Percentiles rank a stretch among this genome's conserved stretches.
Evolutionary conservation across 2,329 filamentous ascomycete genomes (phyloP).

Genomic region (Fusarium mexicanum): DNA sequence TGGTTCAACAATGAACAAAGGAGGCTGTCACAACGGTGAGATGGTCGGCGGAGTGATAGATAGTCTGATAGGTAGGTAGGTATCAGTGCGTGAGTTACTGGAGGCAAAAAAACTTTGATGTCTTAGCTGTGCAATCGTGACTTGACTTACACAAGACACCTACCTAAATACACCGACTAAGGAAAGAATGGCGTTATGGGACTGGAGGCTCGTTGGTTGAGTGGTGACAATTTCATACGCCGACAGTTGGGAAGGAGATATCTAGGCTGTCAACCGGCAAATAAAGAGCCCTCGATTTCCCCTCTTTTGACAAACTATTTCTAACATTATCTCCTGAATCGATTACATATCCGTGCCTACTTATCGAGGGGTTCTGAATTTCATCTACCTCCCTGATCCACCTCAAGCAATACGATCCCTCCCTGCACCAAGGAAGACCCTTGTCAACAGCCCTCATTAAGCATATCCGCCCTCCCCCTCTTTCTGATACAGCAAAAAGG

Average conservation of each 20-base stretch:
- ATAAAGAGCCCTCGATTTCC: not conserved
- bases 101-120: not conserved
- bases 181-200: conserved; percentile 10
- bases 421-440: conserved; percentile 17
- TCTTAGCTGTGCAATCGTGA: not conserved
- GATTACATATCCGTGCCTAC: not conserved
- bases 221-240: not conserved
- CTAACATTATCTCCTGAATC: not conserved
- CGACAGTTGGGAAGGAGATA: not conserved
- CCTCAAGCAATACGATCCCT: conserved; percentile 17
- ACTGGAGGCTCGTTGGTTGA: not conserved
- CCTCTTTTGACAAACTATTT: not conserved
- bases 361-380: not conserved
- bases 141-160: conserved; percentile 18
- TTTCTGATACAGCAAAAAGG: conserved; percentile 10
- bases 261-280: not conserved
- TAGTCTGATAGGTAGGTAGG: not conserved
- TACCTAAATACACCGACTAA: conserved; percentile 1
- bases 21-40: conserved; percentile 32
- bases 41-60: conserved; percentile 5
- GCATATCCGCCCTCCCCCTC: conserved; percentile 13
- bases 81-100: not conserved
- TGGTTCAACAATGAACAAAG: conserved; percentile 28
- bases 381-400: conserved; percentile 19
- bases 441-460: conserved; percentile 23